Base-by-base conservation (phyloP, 208 protist genomes). In the Leishmania aethiopica region DNA sequence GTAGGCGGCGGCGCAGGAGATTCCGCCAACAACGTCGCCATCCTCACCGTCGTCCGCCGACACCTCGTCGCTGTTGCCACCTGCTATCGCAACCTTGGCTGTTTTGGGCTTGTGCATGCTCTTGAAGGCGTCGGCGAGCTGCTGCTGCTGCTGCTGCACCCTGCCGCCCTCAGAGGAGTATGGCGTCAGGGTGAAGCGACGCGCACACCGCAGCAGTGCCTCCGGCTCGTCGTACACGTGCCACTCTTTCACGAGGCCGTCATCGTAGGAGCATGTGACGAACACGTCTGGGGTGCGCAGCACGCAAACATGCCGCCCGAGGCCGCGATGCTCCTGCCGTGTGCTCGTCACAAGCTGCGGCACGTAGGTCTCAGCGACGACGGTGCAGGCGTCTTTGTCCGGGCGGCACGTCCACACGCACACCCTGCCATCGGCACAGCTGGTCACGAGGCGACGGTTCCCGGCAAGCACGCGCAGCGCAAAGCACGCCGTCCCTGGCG, bases 171-270 rank as follows among this genome's bases (percentile, higher is more conserved):
- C 64, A 32, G 82, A 62, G 15, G 79, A 45, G 73, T 70, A 62
- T 28, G 79, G 84, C 57, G 59, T 81, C 32, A 95, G 69, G 15
- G 86, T 86, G 64, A 97, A 95, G 60, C 85, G 87, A 11, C 94
- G 87, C 66, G 89, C 88, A 60, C 89, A 93, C 28, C 91, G 88
- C 85, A 96, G 84, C 45, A 95, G 57, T 55, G 86, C 35, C 83
- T 94, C 88, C 25, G 92, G 90, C 77, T 92, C 87, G 62, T 95
- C 91, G 85, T 96, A 95, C 67, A 97, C 78, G 84, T 97, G 94
- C 92, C 94, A 97, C 88, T 97, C 94, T 81, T 84, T 90, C 79
- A 97, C 84, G 19, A 97, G 37, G 28, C 90, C 91, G 66, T 95
- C 90, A 57, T 97, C 88, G 75, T 90, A 94, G 40, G 88, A 90